These are phyloP conservation scores for Phytophthora syringae DNA, from an alignment of 352 stramenopile species.

Conservation along the genomic window DNA sequence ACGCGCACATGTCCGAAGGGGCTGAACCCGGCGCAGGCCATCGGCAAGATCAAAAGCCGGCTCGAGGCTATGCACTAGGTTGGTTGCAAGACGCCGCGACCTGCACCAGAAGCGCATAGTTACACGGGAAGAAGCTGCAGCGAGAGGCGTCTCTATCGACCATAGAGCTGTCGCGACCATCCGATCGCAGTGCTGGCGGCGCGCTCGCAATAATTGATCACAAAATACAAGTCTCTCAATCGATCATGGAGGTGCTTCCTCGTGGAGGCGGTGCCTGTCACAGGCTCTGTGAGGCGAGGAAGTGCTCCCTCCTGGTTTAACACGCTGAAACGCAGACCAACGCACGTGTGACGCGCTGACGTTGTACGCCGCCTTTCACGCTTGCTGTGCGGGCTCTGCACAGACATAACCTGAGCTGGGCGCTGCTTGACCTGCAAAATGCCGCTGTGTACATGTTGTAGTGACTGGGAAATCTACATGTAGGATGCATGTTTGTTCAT, in stretches of 20 bases:
- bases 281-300: not conserved
- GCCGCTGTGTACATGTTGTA: too few species aligned
- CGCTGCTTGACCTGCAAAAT: too few species aligned
- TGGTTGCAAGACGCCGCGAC: not conserved
- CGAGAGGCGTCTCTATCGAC: conserved; percentile 19
- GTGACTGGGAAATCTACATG: not conserved
- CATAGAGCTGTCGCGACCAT: conserved; percentile 17
- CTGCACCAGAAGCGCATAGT: conserved; percentile 25
- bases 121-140: conserved; percentile 29
- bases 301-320: conserved; percentile 13
- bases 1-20: conserved; percentile 99
- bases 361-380: conserved; percentile 25
- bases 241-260: not conserved
- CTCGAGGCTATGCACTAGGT: conserved; percentile 83
- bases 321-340: conserved; percentile 24
- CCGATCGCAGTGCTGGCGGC: conserved; percentile 32
- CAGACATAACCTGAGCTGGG: too few species aligned
- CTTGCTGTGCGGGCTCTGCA: too few species aligned
- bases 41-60: conserved; percentile 99
- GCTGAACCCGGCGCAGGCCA: conserved; percentile 98
- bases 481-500: conserved; percentile 29
- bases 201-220: conserved; percentile 25
- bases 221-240: conserved; percentile 31
- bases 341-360: conserved; percentile 27
- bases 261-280: too few species aligned